phyloP scores from a whole-genome alignment of 257 asterid species.

The Scutellaria minor region DNA sequence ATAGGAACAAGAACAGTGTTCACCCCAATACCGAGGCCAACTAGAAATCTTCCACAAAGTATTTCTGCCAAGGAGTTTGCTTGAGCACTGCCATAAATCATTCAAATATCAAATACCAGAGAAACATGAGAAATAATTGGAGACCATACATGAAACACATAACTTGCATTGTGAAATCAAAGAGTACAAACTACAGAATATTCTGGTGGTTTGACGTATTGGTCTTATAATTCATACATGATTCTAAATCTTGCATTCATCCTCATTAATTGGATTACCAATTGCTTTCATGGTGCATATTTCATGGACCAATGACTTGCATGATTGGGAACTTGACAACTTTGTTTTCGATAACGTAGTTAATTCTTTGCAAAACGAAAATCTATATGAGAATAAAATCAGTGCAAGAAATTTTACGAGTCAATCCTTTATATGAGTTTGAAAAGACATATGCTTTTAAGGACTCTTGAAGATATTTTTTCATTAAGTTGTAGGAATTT shows the following conservation, averaged over 20 bases:
- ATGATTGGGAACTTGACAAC: not conserved
- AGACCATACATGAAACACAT: constrained; percentile 5
- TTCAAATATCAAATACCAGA: constrained; percentile 29
- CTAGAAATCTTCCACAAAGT: constrained; percentile 81
- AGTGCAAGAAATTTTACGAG: not conserved
- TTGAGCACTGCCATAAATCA: constrained; percentile 71
- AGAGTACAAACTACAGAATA: not conserved
- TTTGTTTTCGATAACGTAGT: not conserved
- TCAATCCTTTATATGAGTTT: not conserved
- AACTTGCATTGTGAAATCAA: constrained; percentile 16
- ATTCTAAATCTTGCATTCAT: not conserved
- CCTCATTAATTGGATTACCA: not conserved
- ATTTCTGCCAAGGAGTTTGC: constrained; percentile 81
- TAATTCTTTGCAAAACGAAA: not conserved
- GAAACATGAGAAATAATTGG: not conserved
- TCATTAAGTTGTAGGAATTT: no score
- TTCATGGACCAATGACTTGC: not conserved
- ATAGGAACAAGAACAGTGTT: constrained; percentile 90
- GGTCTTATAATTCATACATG: not conserved
- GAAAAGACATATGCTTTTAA: not conserved
- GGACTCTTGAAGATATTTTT: not conserved
- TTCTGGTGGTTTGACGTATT: not conserved
- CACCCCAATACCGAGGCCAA: constrained; percentile 92
- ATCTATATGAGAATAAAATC: not conserved
- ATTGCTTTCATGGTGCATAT: not conserved